phyloP scores from a whole-genome alignment of 495 filamentous ascomycete species.

The Neurospora sp. region DNA sequence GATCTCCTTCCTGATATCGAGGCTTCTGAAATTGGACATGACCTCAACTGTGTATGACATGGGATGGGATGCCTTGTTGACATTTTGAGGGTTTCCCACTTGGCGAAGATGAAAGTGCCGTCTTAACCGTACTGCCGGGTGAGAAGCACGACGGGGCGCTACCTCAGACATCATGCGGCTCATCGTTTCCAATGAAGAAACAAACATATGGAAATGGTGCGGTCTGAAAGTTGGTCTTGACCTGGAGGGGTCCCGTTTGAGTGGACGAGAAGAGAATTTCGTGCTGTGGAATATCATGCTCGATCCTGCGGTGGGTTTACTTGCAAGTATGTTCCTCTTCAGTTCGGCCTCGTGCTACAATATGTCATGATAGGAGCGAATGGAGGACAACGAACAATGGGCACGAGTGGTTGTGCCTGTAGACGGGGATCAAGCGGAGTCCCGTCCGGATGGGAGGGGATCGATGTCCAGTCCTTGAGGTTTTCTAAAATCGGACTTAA shows the following conservation, averaged over 20 bases:
- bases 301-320: neutral
- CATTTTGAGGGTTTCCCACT: neutral
- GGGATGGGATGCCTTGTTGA: neutral
- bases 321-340: neutral
- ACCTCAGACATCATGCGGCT: neutral
- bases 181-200: neutral
- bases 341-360: neutral
- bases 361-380: neutral
- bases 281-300: neutral
- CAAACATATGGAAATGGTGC: neutral
- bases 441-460: neutral
- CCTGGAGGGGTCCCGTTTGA: neutral
- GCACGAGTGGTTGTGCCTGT: no score
- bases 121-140: neutral
- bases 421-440: neutral
- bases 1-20: neutral
- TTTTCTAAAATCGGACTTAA: neutral
- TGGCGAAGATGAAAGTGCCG: neutral
- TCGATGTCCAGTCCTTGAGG: neutral
- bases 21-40: neutral
- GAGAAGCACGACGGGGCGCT: neutral
- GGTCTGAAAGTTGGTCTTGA: neutral
- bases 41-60: neutral
- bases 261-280: neutral
- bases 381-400: neutral